Conservation (phyloP, 2,329 filamentous ascomycete genomes). For the Torrubiella hemipterigena region DNA sequence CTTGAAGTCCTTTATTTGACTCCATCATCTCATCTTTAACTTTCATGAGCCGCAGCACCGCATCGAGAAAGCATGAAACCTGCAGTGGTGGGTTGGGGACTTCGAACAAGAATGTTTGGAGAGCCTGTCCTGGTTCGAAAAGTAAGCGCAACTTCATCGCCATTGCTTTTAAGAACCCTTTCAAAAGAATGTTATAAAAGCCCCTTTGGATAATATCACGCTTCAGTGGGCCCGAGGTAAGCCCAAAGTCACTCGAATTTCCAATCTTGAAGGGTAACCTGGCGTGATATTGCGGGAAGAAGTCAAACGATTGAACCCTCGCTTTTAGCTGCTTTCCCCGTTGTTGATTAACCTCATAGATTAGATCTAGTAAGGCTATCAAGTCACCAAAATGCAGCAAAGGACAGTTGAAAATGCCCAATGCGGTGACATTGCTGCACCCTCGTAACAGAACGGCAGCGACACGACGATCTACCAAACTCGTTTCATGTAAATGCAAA, state of each 20-base stretch:
- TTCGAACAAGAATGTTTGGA: constrained; percentile 15
- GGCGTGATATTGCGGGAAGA: constrained; percentile 19
- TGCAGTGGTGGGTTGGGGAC: constrained; percentile 17
- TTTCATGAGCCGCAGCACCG: no score
- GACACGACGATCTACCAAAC: constrained; percentile 19
- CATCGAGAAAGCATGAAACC: constrained; percentile 19
- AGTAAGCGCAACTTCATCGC: constrained; percentile 16
- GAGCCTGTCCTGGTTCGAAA: constrained; percentile 17
- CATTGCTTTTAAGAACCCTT: constrained; percentile 20
- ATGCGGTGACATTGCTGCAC: constrained; percentile 17
- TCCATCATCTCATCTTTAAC: no score
- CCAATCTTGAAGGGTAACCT: constrained; percentile 12
- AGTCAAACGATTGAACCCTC: constrained; percentile 17
- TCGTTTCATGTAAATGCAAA: constrained; percentile 17
- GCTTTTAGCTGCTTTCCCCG: constrained; percentile 8
- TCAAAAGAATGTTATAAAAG: constrained; percentile 19
- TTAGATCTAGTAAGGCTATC: constrained; percentile 19
- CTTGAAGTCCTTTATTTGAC: no score
- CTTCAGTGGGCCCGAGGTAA: constrained; percentile 14
- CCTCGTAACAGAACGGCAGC: constrained; percentile 21
- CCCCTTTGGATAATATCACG: constrained; percentile 19
- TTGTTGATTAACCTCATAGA: constrained; percentile 20
- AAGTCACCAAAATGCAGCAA: constrained; percentile 24
- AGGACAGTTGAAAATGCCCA: constrained; percentile 25
- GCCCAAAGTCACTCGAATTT: constrained; percentile 13